Evolutionary conservation across 495 filamentous ascomycete species (phyloP).

Genomic region (Annulohypoxylon moriforme): DNA sequence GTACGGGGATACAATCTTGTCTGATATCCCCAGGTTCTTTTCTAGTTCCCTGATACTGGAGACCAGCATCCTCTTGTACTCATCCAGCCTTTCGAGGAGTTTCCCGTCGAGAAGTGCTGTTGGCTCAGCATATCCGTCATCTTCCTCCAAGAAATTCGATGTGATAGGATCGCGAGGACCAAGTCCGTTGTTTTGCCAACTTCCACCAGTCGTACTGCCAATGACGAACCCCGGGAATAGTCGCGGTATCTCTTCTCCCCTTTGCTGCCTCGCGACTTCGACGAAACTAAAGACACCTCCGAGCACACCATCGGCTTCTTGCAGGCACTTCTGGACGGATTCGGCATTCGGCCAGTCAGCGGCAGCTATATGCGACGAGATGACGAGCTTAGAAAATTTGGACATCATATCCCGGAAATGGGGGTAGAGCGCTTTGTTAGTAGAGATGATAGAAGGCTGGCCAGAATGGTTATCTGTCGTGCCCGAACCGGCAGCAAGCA

Average conservation of each 20-base stretch:
- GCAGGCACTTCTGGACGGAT: conserved; percentile 90
- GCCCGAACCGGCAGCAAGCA: conserved; percentile 94
- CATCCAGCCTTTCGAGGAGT: conserved; percentile 84
- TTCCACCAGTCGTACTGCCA: conserved; percentile 82
- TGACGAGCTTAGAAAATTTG: conserved; percentile 95
- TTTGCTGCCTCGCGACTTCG: conserved; percentile 90
- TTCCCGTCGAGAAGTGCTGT: conserved; percentile 76
- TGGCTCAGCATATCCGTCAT: conserved; percentile 81
- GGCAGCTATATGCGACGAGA: conserved; percentile 97
- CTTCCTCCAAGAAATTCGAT: conserved; percentile 85
- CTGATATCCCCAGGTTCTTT: conserved; percentile 77
- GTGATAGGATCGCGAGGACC: conserved; percentile 72
- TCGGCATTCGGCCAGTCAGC: conserved; percentile 90
- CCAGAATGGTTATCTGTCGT: conserved; percentile 99
- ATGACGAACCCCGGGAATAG: conserved; percentile 91
- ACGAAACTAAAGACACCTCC: conserved; percentile 95
- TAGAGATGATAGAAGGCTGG: conserved; percentile 98
- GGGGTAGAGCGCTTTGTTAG: conserved; percentile 94
- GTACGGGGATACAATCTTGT: conserved; percentile 78
- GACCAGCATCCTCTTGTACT: conserved; percentile 81
- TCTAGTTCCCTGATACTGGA: conserved; percentile 86
- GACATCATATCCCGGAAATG: conserved; percentile 99
- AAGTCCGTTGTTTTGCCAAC: conserved; percentile 92
- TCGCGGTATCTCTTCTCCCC: conserved; percentile 88
- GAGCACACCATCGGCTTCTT: conserved; percentile 95